Base-by-base conservation (phyloP, 2,329 filamentous ascomycete genomes). In the Hysterium pulicare region DNA sequence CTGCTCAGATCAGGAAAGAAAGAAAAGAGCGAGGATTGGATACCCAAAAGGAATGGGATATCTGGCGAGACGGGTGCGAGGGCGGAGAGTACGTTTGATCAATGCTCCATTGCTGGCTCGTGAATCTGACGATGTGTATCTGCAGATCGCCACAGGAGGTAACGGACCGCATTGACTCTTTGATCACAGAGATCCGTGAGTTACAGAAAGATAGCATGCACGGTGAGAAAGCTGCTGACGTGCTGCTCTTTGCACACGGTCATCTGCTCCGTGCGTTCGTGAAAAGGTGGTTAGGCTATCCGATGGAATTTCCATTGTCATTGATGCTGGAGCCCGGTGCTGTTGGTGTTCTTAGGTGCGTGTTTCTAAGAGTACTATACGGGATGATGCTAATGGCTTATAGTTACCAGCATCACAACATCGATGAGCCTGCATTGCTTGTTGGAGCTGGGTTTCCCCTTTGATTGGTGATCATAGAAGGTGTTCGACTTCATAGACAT, bases 231-330 rank as follows among this genome's bases (percentile, higher is more conserved):
- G 72, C 59, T 10, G 77, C 77, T 6, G 85, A 89, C 58, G 76
- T 89, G 4, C 66, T 89, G 15, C 71, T 94, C 24, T 86, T 94
- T 2, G 88, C 87, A 11, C 89, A 95, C 55, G 88, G 89, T 0
- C 89, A 93, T 65, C 88, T 93, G 40, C 75, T 93, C 20, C 76
- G 88, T n/a, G 87, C 87, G 0, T 87, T 94, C 61, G 87, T 87
- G 5, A 87, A 90, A 79, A 77, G 88, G 11, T 94, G 88, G 89
- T 76, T 81, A 1, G 78, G 81, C 1, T 84, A 86, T 64, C 75
- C 77, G 3, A 68, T 94, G 42, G 76, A 78, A 33, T 81, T 86
- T 42, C 86, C 82, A 0, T 80, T 86, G 28, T 78, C 81, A 2
- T 80, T 94, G 55, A 72, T 93, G 56, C 72, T 94, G 41, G 88